Evolutionary conservation across 2,329 filamentous ascomycete species (phyloP), one percentile per base, ranked within the genome.

Genomic region (Emergomyces africanus): DNA sequence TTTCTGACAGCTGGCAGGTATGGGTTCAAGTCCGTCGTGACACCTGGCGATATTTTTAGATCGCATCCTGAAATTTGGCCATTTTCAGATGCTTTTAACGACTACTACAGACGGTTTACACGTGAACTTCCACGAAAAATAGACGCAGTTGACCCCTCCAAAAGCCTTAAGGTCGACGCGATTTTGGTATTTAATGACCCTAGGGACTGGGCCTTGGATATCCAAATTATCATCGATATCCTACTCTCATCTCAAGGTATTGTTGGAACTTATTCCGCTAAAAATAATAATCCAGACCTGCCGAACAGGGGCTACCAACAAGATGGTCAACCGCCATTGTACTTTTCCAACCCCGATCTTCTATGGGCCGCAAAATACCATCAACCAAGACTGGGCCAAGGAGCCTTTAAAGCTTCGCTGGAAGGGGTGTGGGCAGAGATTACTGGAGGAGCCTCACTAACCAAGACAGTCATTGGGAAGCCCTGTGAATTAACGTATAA

Each of bases 101-200:
- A 81, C 46, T 80, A 86, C 69, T 89, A 90, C 72, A 76, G 79
- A 42, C 67, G 71, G 64, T 68, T 77, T 73, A 62, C 74, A 61
- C 57, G 68, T 56, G 69, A 70, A 58, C 60, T 75, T 33, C 66
- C 72, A 28, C 64, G 71, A 50, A 72, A 70, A 6, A 66, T 74
- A 54, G 68, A 73, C 44, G 62, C 67, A 1, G 68, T 70, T 18
- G 75, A 78, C 61, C 78, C 72, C 2, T 72, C 72, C 0, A 74
- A 76, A 15, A 79, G 77, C 20, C 79, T 92, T 54, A 90, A 89
- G 66, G 87, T 99, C 65, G 90, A 95, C 68, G 90, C 91, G 33
- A 83, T 97, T 33, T 87, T 97, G 67, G 87, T 96, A 6, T 96
- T 92, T 80, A 95, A 96, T 71, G 94, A 97, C 72, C 91, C 94